Evolutionary conservation across 148 eudicot genomes (phyloP).

Genomic region (Beta vulgaris): DNA sequence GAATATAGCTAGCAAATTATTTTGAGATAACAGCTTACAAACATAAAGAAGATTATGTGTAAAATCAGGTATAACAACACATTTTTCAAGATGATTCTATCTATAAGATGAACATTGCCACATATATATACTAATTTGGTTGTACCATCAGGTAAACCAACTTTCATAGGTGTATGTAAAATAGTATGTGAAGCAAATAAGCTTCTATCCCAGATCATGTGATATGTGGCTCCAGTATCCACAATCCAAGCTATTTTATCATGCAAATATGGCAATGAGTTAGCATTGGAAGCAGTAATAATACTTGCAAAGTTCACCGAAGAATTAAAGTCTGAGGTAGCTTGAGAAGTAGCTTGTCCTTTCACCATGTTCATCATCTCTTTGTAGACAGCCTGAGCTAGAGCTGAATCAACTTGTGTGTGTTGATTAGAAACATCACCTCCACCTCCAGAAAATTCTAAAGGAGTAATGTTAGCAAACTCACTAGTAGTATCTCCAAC

Average conservation of each 20-base stretch:
- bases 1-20: not conserved
- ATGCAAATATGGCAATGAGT: not conserved
- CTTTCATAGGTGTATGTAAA: no score
- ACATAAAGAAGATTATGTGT: not conserved
- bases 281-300: no score
- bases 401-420: not conserved
- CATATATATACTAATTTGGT: not conserved
- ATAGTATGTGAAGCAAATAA: not conserved
- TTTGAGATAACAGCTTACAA: not conserved
- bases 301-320: not conserved
- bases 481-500: no score
- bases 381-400: no score
- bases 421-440: no score
- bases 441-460: no score
- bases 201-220: not conserved
- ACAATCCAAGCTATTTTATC: not conserved
- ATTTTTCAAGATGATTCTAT: not conserved
- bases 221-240: slow-evolving; percentile 7
- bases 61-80: not conserved
- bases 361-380: no score
- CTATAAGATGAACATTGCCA: not conserved
- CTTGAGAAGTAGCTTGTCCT: not conserved
- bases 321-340: not conserved
- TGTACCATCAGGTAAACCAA: not conserved
- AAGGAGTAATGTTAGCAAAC: no score